Conservation (phyloP, 352 stramenopile genomes). For the Pythium aphanidermatum region DNA sequence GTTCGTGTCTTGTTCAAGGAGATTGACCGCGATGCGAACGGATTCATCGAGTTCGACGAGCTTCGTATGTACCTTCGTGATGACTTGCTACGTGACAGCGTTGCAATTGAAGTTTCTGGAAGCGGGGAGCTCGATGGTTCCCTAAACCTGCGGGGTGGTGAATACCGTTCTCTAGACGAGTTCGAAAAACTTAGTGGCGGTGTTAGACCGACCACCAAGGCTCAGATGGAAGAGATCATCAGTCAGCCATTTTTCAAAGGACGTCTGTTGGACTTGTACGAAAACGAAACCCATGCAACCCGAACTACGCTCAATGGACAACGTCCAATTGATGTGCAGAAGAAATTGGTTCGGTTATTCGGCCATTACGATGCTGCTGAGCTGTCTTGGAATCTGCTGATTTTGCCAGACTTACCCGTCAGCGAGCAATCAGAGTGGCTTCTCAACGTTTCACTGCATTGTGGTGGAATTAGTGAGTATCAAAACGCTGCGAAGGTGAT, state of each 20-base stretch:
- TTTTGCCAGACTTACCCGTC: constrained; percentile 16
- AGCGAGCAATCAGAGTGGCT: constrained; percentile 22
- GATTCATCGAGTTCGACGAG: constrained; percentile 90
- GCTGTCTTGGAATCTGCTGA: constrained; percentile 21
- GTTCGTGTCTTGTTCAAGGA: constrained; percentile 36
- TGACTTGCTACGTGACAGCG: constrained; percentile 14
- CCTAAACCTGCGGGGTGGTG: constrained; percentile 31
- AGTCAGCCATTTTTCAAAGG: constrained; percentile 16
- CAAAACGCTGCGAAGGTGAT: constrained; percentile 27
- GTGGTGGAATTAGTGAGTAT: constrained; percentile 34
- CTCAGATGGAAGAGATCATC: constrained; percentile 24
- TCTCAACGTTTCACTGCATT: constrained; percentile 18
- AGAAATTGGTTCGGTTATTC: constrained; percentile 30
- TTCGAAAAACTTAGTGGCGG: constrained; percentile 27
- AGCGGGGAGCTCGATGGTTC: constrained; percentile 25
- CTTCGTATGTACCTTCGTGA: constrained; percentile 57
- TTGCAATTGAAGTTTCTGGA: constrained; percentile 7
- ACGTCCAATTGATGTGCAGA: constrained; percentile 25
- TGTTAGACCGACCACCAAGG: constrained; percentile 12
- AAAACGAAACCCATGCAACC: constrained; percentile 21
- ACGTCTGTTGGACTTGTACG: constrained; percentile 29
- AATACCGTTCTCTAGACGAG: constrained; percentile 26
- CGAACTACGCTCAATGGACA: constrained; percentile 14
- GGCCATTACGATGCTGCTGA: constrained; percentile 28
- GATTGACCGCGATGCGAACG: constrained; percentile 83